Evolutionary conservation across 176 grass and related monocot species (phyloP), one percentile per base, ranked within the genome.

Genomic region (Triticum timopheevii): DNA sequence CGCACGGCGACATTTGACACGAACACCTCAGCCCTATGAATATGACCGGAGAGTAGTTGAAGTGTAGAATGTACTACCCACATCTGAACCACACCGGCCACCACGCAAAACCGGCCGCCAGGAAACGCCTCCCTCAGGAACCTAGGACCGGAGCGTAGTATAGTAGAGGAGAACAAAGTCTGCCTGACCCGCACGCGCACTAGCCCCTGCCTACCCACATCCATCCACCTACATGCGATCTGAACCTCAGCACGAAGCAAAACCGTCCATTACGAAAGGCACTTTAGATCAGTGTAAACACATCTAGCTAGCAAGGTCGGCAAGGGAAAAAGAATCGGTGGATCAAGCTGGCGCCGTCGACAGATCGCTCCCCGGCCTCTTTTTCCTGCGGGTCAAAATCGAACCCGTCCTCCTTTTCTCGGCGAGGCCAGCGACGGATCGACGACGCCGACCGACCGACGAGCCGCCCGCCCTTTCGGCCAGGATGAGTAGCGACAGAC

Each of bases 381-480:
- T 84, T 83, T 80, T 59, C 80, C 2, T 1, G 24, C 33, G 6
- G 13, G 84, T 83, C 84, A 24, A 65, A 65, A 81, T 83, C 84
- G 13, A 65, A 39, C 65, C 74, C 30, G 8, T 42, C 31, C 11
- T 52, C 28, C 17, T 47, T 31, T 27, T 22, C 17, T n/a, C 28
- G 27, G 45, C 2, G 28, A 69, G 17, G 66, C 33, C 33, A 70
- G 67, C 34, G 36, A 72, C 1, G 61, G 22, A 10, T n/a, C 50
- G 50, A 54, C 31, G 39, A 74, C 69, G 69, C 70, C 38, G 70
- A 45, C 66, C 31, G 70, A 73, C 42, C 39, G 8, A 24, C 33
- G 28, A 19, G 66, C 16, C 42, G 72, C 20, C 22, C 78, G 27
- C 76, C 81, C 89, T 91, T 91, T 91, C 81, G 61, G 80, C 85